These are phyloP conservation scores for Urtica urens DNA, from an alignment of 306 rosid genomes.

Conservation along the genomic window DNA sequence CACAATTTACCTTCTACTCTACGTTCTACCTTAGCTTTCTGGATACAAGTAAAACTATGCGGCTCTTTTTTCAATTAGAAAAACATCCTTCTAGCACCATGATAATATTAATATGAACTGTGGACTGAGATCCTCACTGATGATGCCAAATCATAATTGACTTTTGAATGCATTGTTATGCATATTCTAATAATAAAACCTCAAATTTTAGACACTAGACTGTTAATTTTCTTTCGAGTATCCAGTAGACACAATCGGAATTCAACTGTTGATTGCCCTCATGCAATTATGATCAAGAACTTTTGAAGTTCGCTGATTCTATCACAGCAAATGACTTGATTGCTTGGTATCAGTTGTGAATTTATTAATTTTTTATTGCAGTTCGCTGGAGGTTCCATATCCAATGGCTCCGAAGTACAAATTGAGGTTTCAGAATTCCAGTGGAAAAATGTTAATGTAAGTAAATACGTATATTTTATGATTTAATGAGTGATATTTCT, in stretches of 20 bases:
- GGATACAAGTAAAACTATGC: too few relatives aligned
- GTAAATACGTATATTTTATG: slow-evolving; percentile 14
- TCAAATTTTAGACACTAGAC: not conserved
- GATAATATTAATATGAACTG: too few relatives aligned
- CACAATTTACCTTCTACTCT: not conserved
- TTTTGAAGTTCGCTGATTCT: not conserved
- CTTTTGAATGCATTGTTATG: too few relatives aligned
- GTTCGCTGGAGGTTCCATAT: slow-evolving; percentile 81
- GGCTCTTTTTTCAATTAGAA: too few relatives aligned
- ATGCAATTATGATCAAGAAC: not conserved
- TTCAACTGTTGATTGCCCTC: not conserved
- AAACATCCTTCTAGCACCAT: too few relatives aligned
- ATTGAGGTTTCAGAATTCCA: slow-evolving; percentile 81
- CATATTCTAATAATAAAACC: too few relatives aligned
- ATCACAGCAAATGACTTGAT: not conserved
- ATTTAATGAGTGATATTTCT: not conserved
- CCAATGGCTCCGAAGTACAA: slow-evolving; percentile 79
- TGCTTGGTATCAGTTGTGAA: slow-evolving; percentile 12
- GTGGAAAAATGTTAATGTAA: slow-evolving; percentile 90
- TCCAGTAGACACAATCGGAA: slow-evolving; percentile 1
- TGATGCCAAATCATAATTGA: too few relatives aligned
- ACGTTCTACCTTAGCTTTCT: not conserved
- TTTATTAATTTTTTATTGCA: slow-evolving; percentile 17
- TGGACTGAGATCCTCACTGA: too few relatives aligned
- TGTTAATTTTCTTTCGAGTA: not conserved